phyloP scores from a whole-genome alignment of 2,329 filamentous ascomycete species.

The Orbilia blumenaviensis region DNA sequence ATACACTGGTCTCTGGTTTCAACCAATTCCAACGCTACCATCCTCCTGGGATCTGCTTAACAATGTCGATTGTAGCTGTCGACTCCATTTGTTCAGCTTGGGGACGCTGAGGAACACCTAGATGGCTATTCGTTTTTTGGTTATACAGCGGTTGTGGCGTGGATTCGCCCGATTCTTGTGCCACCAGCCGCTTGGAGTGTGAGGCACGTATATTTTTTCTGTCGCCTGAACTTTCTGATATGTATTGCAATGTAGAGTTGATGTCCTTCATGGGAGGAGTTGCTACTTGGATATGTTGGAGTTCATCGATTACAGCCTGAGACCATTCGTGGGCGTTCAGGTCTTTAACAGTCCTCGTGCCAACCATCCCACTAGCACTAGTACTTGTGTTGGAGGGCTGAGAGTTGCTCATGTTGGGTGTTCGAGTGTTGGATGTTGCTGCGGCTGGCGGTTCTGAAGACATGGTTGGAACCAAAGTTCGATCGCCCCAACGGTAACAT shows the following conservation, averaged over 20 bases:
- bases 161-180: neutral
- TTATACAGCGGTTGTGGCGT: neutral
- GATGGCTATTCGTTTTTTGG: neutral
- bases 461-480: neutral
- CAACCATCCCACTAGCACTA: neutral
- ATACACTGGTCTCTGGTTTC: neutral
- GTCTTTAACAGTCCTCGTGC: neutral
- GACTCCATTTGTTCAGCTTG: slow-evolving; percentile 24
- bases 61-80: slow-evolving; percentile 29
- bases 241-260: no score
- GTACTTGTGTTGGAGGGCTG: neutral
- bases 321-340: slow-evolving; percentile 48
- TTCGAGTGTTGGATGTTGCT: slow-evolving; percentile 4
- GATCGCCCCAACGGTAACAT: no score
- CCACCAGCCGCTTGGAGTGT: neutral
- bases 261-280: slow-evolving; percentile 7
- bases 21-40: slow-evolving; percentile 19
- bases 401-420: neutral
- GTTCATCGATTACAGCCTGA: slow-evolving; percentile 24
- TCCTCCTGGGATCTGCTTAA: slow-evolving; percentile 39
- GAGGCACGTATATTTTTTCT: neutral
- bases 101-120: slow-evolving; percentile 7
- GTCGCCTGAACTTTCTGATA: neutral
- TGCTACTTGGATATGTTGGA: slow-evolving; percentile 23
- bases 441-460: neutral